Conservation (phyloP, 306 rosid species). For the Cucurbita maxima region DNA sequence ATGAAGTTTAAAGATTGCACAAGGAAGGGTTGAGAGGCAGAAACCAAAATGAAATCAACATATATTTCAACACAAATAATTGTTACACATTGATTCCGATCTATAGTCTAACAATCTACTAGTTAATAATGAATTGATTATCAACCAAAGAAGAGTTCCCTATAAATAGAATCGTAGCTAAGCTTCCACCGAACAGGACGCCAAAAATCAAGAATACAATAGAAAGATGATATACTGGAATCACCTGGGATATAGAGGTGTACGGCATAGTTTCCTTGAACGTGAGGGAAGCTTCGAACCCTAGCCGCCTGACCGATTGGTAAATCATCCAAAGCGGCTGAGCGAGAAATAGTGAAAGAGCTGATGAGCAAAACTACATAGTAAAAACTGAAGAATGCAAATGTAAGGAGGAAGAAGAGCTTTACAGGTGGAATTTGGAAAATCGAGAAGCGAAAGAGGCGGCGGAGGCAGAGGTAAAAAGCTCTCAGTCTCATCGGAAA, state of each 20-base stretch:
- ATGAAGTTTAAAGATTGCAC: too few relatives aligned
- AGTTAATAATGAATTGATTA: background rate
- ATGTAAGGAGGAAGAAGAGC: background rate
- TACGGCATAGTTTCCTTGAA: conserved; percentile 68
- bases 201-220: too few relatives aligned
- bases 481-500: background rate
- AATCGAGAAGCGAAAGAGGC: conserved; percentile 45
- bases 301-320: conserved; percentile 35
- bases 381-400: background rate
- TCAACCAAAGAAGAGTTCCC: background rate
- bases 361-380: conserved; percentile 1
- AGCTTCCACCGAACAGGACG: background rate
- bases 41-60: background rate
- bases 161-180: background rate
- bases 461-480: conserved; percentile 45
- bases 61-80: background rate
- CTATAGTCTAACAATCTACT: background rate
- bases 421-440: conserved; percentile 38
- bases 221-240: too few relatives aligned
- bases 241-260: conserved; percentile 71
- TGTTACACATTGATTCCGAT: background rate
- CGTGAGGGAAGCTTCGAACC: conserved; percentile 70
- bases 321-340: conserved; percentile 24
- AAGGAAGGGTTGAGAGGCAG: background rate
- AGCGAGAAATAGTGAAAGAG: conserved; percentile 20